phyloP scores from a whole-genome alignment of 306 rosid species.

The Crotalaria pallida region DNA sequence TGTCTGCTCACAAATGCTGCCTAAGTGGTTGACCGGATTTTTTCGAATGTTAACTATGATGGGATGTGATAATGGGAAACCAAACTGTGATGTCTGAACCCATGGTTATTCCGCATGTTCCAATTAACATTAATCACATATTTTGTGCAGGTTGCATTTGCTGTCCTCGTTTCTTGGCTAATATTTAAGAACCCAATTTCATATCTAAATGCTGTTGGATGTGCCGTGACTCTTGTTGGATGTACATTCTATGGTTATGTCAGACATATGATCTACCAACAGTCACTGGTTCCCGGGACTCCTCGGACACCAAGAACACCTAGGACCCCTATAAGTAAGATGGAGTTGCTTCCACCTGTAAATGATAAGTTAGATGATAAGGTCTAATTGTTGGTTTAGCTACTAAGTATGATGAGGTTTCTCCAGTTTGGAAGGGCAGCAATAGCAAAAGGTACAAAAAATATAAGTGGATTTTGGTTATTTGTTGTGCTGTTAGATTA shows the following conservation, averaged over 20 bases:
- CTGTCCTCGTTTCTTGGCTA: conserved; percentile 86
- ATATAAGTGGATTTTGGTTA: conserved; percentile 7
- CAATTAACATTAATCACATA: background rate
- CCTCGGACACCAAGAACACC: conserved; percentile 82
- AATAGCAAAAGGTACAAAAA: conserved; percentile 37
- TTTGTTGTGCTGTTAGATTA: conserved; percentile 32
- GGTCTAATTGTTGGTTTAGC: conserved; percentile 35
- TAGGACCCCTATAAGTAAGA: conserved; percentile 62
- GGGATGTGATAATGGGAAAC: background rate
- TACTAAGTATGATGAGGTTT: conserved; percentile 13
- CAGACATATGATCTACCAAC: conserved; percentile 73
- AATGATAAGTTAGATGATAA: conserved; percentile 88
- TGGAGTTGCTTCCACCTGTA: conserved; percentile 91
- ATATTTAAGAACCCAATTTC: conserved; percentile 90
- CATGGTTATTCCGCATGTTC: background rate
- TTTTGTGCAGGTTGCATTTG: conserved; percentile 74
- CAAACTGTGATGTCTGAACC: background rate
- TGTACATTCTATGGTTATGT: conserved; percentile 93
- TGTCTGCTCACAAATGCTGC: no score
- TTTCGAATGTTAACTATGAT: background rate
- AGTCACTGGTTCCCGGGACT: conserved; percentile 49
- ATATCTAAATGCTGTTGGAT: conserved; percentile 66
- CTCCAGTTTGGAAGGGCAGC: conserved; percentile 25
- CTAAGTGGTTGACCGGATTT: background rate
- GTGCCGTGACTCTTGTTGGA: conserved; percentile 78